A percentile compares a stretch with the other conserved stretches of the same genome.
These are phyloP conservation scores for Entomortierella chlamydospora DNA, from an alignment of 192 early-diverging fungal species.

Conservation along the genomic window DNA sequence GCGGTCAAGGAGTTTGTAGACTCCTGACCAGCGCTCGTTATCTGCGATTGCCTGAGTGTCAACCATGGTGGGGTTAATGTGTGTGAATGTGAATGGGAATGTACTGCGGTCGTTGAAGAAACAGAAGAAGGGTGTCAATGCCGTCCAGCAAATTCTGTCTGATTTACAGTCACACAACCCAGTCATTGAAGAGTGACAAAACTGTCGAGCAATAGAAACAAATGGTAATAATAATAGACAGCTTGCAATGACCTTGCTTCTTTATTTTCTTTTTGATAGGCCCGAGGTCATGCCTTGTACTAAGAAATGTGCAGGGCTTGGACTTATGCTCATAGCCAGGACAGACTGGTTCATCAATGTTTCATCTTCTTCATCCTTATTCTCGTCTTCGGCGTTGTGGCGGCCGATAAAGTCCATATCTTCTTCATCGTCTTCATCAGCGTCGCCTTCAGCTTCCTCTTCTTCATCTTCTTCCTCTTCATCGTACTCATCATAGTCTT, in stretches of 20 bases:
- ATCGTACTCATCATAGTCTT: slow-evolving; percentile 48
- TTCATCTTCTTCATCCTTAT: slow-evolving; percentile 50
- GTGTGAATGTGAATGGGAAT: neutral
- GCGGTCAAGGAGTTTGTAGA: slow-evolving; percentile 52
- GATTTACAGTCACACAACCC: too few relatives aligned
- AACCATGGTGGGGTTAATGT: slow-evolving; percentile 20
- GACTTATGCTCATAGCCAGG: slow-evolving; percentile 68
- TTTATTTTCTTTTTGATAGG: neutral
- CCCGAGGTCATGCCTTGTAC: slow-evolving; percentile 48
- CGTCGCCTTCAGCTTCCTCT: slow-evolving; percentile 28
- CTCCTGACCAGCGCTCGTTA: slow-evolving; percentile 39
- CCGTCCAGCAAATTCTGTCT: too few relatives aligned
- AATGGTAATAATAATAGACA: too few relatives aligned
- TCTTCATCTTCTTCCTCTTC: slow-evolving; percentile 53
- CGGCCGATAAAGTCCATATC: slow-evolving; percentile 30
- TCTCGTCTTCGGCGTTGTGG: slow-evolving; percentile 29
- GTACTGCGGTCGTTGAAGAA: neutral
- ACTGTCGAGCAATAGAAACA: too few relatives aligned
- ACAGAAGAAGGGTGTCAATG: neutral
- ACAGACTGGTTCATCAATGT: slow-evolving; percentile 58
- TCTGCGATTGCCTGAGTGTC: slow-evolving; percentile 27
- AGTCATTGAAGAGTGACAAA: too few relatives aligned
- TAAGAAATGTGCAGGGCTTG: slow-evolving; percentile 58
- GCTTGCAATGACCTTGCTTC: too few relatives aligned
- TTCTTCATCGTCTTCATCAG: slow-evolving; percentile 53